Evolutionary conservation across 2,329 filamentous ascomycete genomes (phyloP).

Genomic region (Pseudogymnoascus sp.): DNA sequence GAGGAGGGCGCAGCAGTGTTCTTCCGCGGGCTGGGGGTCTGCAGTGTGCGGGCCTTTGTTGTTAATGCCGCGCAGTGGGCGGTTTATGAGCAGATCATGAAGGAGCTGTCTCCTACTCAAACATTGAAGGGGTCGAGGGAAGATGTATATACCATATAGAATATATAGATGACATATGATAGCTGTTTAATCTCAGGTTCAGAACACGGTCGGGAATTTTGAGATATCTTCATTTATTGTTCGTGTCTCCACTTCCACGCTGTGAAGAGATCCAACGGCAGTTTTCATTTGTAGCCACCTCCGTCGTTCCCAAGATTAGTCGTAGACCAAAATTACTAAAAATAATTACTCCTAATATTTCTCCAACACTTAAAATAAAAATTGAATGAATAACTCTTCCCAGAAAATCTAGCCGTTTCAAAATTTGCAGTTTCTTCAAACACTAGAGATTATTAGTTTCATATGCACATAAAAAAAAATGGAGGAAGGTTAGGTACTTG

Average conservation of each 20-base stretch:
- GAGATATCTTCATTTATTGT: not conserved
- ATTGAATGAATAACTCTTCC: not conserved
- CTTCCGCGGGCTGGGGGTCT: constrained; percentile 70
- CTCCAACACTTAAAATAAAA: not conserved
- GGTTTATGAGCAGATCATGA: constrained; percentile 84
- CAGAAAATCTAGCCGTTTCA: not conserved
- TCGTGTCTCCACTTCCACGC: not conserved
- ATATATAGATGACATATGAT: constrained; percentile 4
- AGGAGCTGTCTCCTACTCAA: constrained; percentile 33
- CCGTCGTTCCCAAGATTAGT: too few species aligned
- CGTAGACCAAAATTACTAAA: too few species aligned
- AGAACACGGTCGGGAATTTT: not conserved
- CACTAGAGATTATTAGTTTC: not conserved
- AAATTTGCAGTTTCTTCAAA: not conserved
- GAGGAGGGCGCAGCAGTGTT: constrained; percentile 56
- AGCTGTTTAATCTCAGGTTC: not conserved
- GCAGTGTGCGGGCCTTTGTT: constrained; percentile 78
- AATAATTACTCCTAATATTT: not conserved
- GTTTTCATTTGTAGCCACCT: not conserved
- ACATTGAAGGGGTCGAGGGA: not conserved
- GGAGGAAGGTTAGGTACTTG: not conserved
- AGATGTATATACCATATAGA: constrained; percentile 4
- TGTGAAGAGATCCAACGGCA: not conserved
- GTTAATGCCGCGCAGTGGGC: constrained; percentile 94
- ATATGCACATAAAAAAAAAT: not conserved